Evolutionary conservation across 2,329 filamentous ascomycete genomes (phyloP).

Genomic region (Colletotrichum cuscutae): DNA sequence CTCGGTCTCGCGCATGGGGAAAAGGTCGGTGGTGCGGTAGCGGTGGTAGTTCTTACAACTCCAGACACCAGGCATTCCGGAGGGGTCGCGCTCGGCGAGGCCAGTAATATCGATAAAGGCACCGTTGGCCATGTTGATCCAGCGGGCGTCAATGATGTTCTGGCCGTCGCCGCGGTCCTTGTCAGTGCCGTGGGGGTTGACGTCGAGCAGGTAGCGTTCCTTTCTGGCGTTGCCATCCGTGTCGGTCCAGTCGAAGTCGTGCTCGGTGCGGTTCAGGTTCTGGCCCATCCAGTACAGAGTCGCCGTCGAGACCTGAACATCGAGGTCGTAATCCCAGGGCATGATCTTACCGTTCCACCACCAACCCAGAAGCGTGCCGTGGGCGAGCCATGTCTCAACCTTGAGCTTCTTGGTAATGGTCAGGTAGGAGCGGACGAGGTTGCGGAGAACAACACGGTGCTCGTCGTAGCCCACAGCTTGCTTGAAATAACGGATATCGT

Average conservation of each 20-base stretch:
- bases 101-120: conserved; percentile 88
- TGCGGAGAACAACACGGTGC: conserved; percentile 71
- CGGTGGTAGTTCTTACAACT: conserved; percentile 84
- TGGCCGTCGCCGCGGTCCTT: conserved; percentile 71
- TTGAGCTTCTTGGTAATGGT: conserved; percentile 70
- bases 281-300: conserved; percentile 74
- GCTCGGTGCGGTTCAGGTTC: conserved; percentile 75
- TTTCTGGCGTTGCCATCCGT: conserved; percentile 53
- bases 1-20: conserved; percentile 76
- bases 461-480: conserved; percentile 72
- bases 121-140: conserved; percentile 81
- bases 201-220: conserved; percentile 75
- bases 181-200: conserved; percentile 77
- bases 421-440: conserved; percentile 81
- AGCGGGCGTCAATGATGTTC: conserved; percentile 87
- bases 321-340: conserved; percentile 87
- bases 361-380: conserved; percentile 87
- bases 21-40: conserved; percentile 78
- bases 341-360: conserved; percentile 86
- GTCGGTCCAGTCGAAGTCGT: conserved; percentile 62
- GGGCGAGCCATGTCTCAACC: conserved; percentile 87
- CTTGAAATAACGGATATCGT: conserved; percentile 78
- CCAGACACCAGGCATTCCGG: conserved; percentile 71
- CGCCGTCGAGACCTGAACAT: conserved; percentile 78
- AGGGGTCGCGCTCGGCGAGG: conserved; percentile 73